Evolutionary conservation across 805 yeast genomes (phyloP).

Genomic region (Wickerhamomyces subpelliculosus): DNA sequence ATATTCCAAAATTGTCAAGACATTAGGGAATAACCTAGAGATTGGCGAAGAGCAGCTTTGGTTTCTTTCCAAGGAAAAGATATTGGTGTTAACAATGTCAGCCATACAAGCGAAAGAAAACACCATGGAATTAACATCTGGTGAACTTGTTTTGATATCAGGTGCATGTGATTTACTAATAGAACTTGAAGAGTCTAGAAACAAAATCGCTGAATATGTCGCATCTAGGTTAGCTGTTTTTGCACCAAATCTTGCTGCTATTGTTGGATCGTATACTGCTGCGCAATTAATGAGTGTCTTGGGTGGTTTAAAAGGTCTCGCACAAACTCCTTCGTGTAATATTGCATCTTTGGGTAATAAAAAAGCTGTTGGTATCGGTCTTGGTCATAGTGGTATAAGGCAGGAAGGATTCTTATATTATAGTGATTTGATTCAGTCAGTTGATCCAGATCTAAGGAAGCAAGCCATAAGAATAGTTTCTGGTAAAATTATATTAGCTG

Average conservation of each 20-base stretch:
- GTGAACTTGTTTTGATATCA: conserved; percentile 31
- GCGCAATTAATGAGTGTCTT: conserved; percentile 63
- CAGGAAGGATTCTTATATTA: conserved; percentile 67
- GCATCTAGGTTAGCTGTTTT: conserved; percentile 46
- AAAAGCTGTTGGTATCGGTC: conserved; percentile 29
- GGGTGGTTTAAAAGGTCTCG: conserved; percentile 63
- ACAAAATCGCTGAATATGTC: conserved; percentile 44
- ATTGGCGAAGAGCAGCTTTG: conserved; percentile 18
- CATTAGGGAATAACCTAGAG: conserved; percentile 43
- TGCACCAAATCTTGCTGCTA: conserved; percentile 75
- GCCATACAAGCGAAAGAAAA: conserved; percentile 40
- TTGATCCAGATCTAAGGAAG: conserved; percentile 50
- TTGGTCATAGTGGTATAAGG: conserved; percentile 40
- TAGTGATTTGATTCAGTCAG: conserved; percentile 49
- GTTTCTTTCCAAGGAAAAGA: conserved; percentile 54
- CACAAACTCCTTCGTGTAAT: conserved; percentile 76
- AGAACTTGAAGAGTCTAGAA: conserved; percentile 36
- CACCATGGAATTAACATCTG: conserved; percentile 22
- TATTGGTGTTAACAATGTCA: conserved; percentile 69
- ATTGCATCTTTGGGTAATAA: conserved; percentile 69
- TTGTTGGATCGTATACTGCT: conserved; percentile 67
- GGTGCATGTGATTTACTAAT: conserved; percentile 42
- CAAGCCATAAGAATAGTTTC: conserved; percentile 75
- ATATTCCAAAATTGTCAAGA: conserved; percentile 45
- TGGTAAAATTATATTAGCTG: conserved; percentile 75